Evolutionary conservation across 179 eudicot genomes (phyloP).

Genomic region (Amaranthus tricolor): DNA sequence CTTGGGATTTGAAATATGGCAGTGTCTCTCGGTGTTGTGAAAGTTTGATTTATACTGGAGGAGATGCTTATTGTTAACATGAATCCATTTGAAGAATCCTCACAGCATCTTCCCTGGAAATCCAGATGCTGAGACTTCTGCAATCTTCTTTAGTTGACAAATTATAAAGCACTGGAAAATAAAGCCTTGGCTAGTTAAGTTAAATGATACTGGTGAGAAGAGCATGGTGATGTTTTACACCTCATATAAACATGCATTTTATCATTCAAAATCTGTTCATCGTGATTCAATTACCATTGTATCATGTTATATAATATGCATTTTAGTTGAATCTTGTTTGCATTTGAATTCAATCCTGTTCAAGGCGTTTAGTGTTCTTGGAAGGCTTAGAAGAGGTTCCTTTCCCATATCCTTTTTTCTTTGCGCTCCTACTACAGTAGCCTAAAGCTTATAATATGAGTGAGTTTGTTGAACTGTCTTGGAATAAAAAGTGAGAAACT

Average conservation of each 20-base stretch:
- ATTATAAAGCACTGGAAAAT: neutral
- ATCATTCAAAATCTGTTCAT: neutral
- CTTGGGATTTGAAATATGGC: too few species aligned
- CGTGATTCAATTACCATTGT: too few species aligned
- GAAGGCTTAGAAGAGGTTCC: neutral
- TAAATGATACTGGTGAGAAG: neutral
- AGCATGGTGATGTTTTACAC: neutral
- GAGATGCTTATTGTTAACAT: neutral
- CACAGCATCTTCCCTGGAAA: neutral
- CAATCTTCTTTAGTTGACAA: neutral
- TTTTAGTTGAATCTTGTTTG: neutral
- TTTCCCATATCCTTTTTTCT: neutral
- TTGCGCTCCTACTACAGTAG: neutral
- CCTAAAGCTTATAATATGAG: neutral
- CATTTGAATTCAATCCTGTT: neutral
- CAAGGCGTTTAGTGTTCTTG: neutral
- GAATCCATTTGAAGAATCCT: neutral
- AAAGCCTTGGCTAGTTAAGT: neutral
- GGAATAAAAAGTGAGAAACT: neutral
- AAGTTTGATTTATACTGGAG: neutral
- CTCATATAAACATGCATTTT: neutral
- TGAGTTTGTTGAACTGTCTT: neutral
- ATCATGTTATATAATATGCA: neutral
- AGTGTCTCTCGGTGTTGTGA: too few species aligned
- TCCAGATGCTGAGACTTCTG: neutral